Base-by-base conservation (phyloP, 2,329 filamentous ascomycete species). In the Fusarium sublunatum region DNA sequence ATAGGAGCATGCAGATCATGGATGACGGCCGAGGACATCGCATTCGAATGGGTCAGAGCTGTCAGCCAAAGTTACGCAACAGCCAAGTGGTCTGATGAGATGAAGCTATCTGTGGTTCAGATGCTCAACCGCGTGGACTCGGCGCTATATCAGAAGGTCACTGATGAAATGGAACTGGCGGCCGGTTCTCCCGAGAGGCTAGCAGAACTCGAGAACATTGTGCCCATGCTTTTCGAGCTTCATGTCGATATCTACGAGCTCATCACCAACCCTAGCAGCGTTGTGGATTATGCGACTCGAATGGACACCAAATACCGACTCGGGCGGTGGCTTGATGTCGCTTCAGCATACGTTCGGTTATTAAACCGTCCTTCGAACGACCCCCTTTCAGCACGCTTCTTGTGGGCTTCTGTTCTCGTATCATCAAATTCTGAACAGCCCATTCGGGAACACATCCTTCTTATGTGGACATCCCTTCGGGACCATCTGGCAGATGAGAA, bases 221-320 rank as follows among this genome's bases (percentile, higher is more conserved):
- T 84, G 3, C 81, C 87, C 48, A 88, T 87, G 80, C 72, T 87
- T 1, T 86, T 88, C 46, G 86, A 89, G 68, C 78, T 88, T 6
- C 84, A 88, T 55, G 77, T 88, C 9, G 86, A 88, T 60, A 81
- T 87, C 7, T 87, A 85, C 61, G 84, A 87, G 54, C 78, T 82
- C 40, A 83, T 85, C 52, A 86, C 81, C 9, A 85, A 85, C 53
- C 83, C 84, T 2, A 86, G 79, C 66, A 86, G 82, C 53, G 79
- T 79, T 7, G 83, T 83, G 19, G 82, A 85, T 45, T 78, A 78
- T 42, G 75, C 72, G 6, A 81, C 81, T 10, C 78, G 82, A 3
- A 68, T 80, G 28, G 80, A 83, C 61, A 83, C 83, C 7, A 82
- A 81, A 53, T 76, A 78, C 19, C 78, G 82, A 6, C 74, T 87